Percentiles rank a stretch among this genome's conserved stretches.
These are phyloP conservation scores for Cercophora samala DNA, from an alignment of 495 filamentous ascomycete species.

Conservation along the genomic window DNA sequence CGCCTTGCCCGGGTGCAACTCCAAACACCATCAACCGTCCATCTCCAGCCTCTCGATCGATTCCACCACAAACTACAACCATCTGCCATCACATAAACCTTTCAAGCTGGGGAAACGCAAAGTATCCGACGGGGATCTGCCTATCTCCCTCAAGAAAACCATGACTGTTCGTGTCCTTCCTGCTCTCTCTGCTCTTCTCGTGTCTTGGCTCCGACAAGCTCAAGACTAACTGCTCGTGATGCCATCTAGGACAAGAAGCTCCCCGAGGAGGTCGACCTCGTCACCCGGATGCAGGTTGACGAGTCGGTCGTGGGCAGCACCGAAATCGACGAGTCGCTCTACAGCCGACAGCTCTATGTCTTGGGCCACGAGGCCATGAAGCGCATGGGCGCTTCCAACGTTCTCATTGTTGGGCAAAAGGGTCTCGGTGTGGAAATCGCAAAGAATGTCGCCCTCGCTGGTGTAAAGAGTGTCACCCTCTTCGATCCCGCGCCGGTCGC, in stretches of 20 bases:
- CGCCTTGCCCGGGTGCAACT: constrained; percentile 3
- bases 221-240: constrained; percentile 4
- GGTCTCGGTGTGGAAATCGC: constrained; percentile 97
- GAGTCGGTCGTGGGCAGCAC: constrained; percentile 49
- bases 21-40: background rate
- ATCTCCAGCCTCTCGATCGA: background rate
- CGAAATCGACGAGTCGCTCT: constrained; percentile 95
- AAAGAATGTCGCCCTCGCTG: constrained; percentile 97
- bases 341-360: constrained; percentile 97
- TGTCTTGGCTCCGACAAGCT: constrained; percentile 1
- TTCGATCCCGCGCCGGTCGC: constrained; percentile 77
- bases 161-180: constrained; percentile 66
- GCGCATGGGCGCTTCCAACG: constrained; percentile 93
- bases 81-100: background rate
- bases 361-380: constrained; percentile 99
- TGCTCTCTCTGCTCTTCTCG: background rate
- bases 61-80: background rate
- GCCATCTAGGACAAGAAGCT: constrained; percentile 39
- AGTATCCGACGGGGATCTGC: constrained; percentile 69
- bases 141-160: constrained; percentile 72
- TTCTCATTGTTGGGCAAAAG: constrained; percentile 87
- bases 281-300: constrained; percentile 82
- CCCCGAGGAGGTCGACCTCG: constrained; percentile 55
- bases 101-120: constrained; percentile 77
- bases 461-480: constrained; percentile 78